Percentiles rank a stretch among this genome's conserved stretches.
These are phyloP conservation scores for Fusarium nanum DNA, from an alignment of 2,329 filamentous ascomycete species.

Conservation along the genomic window DNA sequence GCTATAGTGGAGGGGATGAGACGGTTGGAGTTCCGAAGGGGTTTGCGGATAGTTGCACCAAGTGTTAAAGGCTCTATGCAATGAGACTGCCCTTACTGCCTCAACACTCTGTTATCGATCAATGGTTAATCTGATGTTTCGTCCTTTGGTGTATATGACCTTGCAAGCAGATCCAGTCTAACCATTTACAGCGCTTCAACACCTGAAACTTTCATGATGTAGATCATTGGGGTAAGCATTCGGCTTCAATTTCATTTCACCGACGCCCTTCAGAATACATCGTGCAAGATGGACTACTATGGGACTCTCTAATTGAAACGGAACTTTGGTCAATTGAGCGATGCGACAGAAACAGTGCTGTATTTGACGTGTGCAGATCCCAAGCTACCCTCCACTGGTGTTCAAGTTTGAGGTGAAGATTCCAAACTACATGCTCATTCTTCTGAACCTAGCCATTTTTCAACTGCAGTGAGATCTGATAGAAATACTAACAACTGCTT, in stretches of 20 bases:
- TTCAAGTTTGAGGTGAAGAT: no score
- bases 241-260: not conserved
- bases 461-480: no score
- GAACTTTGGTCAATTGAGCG: not conserved
- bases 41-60: not conserved
- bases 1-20: not conserved
- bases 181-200: not conserved
- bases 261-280: not conserved
- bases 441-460: no score
- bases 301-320: not conserved
- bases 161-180: no score
- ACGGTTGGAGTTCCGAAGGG: not conserved
- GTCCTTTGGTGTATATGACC: no score
- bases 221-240: not conserved
- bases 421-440: not conserved
- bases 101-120: no score
- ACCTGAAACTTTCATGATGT: not conserved
- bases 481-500: no score
- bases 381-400: not conserved
- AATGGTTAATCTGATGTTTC: no score
- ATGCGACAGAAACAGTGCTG: not conserved
- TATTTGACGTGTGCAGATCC: not conserved
- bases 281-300: no score
- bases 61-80: not conserved
- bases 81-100: no score